Percentiles rank a stretch among this genome's conserved stretches.
Evolutionary conservation across 768 basidiomycete genomes (phyloP).

Genomic region (Gyrodon lividus): DNA sequence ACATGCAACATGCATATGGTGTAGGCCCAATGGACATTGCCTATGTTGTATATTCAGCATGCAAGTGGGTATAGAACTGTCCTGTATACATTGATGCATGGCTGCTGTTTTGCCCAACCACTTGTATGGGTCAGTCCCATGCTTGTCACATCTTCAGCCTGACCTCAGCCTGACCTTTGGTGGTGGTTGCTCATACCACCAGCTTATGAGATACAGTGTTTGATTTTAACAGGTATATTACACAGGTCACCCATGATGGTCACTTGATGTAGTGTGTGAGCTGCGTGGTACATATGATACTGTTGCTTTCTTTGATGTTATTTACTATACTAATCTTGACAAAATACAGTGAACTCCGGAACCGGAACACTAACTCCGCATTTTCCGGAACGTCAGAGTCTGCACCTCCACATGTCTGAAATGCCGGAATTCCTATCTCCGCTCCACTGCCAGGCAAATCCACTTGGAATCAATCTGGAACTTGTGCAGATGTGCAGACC

Average conservation of each 20-base stretch:
- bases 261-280: background rate
- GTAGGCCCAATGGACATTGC: background rate
- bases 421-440: no score
- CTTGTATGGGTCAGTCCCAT: background rate
- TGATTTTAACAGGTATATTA: background rate
- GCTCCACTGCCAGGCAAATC: no score
- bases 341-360: no score
- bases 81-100: background rate
- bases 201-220: background rate
- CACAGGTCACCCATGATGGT: background rate
- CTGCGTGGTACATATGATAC: background rate
- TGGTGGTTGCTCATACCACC: background rate
- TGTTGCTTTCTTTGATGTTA: background rate
- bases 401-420: no score
- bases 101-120: background rate
- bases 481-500: background rate
- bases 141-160: background rate
- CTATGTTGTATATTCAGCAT: background rate
- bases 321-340: no score
- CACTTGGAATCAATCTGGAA: no score
- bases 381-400: no score
- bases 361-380: no score
- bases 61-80: background rate
- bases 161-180: background rate
- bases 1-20: no score